Evolutionary conservation across 2,329 filamentous ascomycete genomes (phyloP).

Genomic region (Cercospora sp.): DNA sequence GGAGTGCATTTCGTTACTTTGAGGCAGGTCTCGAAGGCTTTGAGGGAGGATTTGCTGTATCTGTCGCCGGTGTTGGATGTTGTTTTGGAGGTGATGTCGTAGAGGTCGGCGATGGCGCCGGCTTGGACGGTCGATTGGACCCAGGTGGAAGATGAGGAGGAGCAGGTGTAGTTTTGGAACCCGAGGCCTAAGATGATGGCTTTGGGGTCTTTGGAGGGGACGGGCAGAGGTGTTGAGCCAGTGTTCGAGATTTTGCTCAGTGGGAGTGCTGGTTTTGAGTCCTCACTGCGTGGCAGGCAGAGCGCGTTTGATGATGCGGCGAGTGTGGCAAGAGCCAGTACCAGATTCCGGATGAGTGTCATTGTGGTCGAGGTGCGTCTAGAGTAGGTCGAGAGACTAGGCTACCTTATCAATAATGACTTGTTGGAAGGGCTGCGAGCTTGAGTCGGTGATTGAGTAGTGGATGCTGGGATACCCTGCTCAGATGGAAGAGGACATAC

Average conservation of each 20-base stretch:
- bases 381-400: not conserved
- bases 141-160: conserved; percentile 29
- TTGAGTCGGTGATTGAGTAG: not conserved
- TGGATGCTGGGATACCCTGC: conserved; percentile 13
- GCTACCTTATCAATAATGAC: not conserved
- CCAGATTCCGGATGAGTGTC: conserved; percentile 16
- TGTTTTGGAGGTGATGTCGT: conserved; percentile 44
- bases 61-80: conserved; percentile 24
- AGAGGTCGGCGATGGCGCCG: conserved; percentile 52
- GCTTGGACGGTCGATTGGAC: conserved; percentile 38
- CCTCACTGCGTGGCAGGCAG: not conserved
- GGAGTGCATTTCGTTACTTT: conserved; percentile 20
- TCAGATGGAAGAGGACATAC: not conserved
- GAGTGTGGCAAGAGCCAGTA: conserved; percentile 20
- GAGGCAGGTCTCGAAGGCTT: conserved; percentile 28
- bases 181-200: conserved; percentile 62
- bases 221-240: conserved; percentile 22
- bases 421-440: not conserved
- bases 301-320: conserved; percentile 16
- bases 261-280: conserved; percentile 19
- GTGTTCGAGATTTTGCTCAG: conserved; percentile 23
- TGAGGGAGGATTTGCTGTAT: conserved; percentile 19
- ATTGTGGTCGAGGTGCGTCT: conserved; percentile 12
- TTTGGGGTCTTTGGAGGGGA: conserved; percentile 28
- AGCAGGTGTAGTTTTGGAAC: conserved; percentile 69